Percentiles rank a stretch among this genome's conserved stretches.
Conservation (phyloP, 169 alveolate genomes). For the Plasmodium relictum region DNA sequence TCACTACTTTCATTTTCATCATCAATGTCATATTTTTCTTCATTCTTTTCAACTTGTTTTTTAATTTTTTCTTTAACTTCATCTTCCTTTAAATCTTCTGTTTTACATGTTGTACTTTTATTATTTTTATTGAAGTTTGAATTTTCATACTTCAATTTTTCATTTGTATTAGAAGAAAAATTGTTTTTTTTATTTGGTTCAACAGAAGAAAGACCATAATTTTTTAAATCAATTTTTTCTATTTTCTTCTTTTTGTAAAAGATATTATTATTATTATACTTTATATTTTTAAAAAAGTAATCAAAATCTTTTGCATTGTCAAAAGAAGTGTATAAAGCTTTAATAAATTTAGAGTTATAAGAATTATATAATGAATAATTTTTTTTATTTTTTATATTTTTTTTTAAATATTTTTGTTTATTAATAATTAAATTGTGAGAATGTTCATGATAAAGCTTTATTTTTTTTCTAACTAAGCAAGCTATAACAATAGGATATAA, state of each 20-base stretch:
- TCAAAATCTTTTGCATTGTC: conserved; percentile 43
- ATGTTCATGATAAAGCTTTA: conserved; percentile 24
- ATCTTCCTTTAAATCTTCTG: too few relatives aligned
- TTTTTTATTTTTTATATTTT: conserved; percentile 25
- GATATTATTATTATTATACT: conserved; percentile 5
- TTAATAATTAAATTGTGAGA: conserved; percentile 60
- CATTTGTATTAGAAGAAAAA: too few relatives aligned
- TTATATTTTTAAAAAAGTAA: conserved; percentile 9
- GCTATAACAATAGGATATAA: conserved; percentile 74
- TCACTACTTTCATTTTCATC: background rate
- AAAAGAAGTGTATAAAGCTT: conserved; percentile 40
- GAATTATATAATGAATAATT: conserved; percentile 35
- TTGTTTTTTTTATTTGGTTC: background rate
- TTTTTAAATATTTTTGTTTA: conserved; percentile 45
- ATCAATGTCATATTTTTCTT: background rate
- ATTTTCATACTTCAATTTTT: too few relatives aligned
- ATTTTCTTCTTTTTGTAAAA: conserved; percentile 32
- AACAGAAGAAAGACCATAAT: too few relatives aligned
- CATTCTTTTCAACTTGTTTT: too few relatives aligned
- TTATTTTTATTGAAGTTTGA: too few relatives aligned
- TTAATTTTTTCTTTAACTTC: too few relatives aligned
- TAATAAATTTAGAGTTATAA: conserved; percentile 31
- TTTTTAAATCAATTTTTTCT: conserved; percentile 8
- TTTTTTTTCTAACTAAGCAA: conserved; percentile 69
- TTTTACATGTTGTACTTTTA: too few relatives aligned